Base-by-base conservation (phyloP, 192 early-diverging fungal species). In the Coemansia sp. region DNA sequence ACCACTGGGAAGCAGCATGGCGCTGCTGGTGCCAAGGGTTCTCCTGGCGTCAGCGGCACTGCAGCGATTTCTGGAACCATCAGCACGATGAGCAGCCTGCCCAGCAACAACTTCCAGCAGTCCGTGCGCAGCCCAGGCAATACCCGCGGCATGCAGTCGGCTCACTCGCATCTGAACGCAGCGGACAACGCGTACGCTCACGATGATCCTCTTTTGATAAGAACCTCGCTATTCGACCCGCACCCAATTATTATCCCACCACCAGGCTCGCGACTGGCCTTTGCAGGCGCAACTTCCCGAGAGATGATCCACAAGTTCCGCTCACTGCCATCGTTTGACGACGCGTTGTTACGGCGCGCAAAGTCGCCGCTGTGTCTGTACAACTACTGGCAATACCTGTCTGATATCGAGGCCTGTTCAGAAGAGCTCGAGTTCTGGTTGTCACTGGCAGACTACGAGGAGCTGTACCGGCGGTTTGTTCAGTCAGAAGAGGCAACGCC, bases 351-450 rank as follows among this genome's bases (percentile, higher is more conserved):
- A 57, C 81, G 92, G 22, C 89, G 87, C 51, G 90, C 90, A 1
- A 65, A 79, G 37, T 89, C 88, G 8, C 92, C 92, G 3, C 81
- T 93, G 34, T 93, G 92, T 61, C 75, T 93, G n/a, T 92, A 85
- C 64, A 91, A 92, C 70, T 92, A 87, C 77, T 93, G 90, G 74
- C 78, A 91, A 54, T 87, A 89, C 45, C 85, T 93, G 82, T 75
- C 89, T n/a, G 90, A 92, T 65, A 72, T 85, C 54, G 87, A 90
- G 55, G 69, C 78, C 36, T 80, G 81, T n/a, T 77, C 87, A 36
- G 90, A 90, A 70, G 86, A 90, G 64, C 84, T 93, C 8, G 91
- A 93, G 65, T 93, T 93, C 68, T 93, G 89, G 78, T 72, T 93
- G 32, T 89, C 91, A 68, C 84, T 93, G 34, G 84, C 86, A 4